Evolutionary conservation across 2,329 filamentous ascomycete genomes (phyloP).

Genomic region (Fusarium acutatum): DNA sequence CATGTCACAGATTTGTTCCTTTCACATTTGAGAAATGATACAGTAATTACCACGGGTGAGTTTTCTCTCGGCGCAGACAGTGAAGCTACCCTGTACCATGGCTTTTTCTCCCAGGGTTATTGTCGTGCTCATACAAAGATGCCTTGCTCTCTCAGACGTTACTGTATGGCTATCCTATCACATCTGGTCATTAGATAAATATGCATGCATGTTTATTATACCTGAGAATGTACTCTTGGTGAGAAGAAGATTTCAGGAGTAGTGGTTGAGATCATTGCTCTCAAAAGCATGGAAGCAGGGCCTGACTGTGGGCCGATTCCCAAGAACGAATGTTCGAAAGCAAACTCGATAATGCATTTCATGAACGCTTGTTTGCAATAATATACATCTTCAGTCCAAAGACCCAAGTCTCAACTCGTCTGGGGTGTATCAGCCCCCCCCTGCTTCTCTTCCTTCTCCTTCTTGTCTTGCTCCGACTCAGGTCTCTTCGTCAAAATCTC

Average conservation of each 20-base stretch:
- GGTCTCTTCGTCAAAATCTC: slow-evolving; percentile 78
- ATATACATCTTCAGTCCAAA: neutral
- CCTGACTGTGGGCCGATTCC: neutral
- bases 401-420: neutral
- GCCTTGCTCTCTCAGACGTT: rapidly evolving
- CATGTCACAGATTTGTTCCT: rapidly evolving
- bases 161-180: neutral
- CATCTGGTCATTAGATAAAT: neutral
- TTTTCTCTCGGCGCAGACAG: neutral
- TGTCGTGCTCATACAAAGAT: no score
- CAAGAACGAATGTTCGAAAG: neutral
- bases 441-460: slow-evolving; percentile 44
- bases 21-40: neutral
- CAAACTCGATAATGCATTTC: neutral
- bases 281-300: neutral
- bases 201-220: neutral
- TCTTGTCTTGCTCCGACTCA: slow-evolving; percentile 47
- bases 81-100: neutral
- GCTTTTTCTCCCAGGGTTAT: neutral
- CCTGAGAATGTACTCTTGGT: neutral
- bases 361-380: neutral
- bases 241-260: neutral
- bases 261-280: no score
- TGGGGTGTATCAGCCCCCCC: slow-evolving; percentile 19
- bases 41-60: no score